These are phyloP conservation scores for Licmophora abbreviata DNA, from an alignment of 108 stramenopile species.

Conservation along the genomic window DNA sequence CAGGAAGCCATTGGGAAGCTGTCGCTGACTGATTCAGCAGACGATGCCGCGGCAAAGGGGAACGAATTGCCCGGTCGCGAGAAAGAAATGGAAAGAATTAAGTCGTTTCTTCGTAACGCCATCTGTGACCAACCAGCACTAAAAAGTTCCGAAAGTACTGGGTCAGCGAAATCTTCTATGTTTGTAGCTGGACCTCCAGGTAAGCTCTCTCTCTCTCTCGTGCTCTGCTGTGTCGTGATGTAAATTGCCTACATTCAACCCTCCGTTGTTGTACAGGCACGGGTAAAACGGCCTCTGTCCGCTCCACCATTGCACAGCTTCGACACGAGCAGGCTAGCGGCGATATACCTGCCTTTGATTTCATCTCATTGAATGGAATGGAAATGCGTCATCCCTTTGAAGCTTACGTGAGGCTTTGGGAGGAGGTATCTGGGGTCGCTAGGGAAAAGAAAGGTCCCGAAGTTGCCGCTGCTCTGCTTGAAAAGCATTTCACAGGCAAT, in stretches of 20 bases:
- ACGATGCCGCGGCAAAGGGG: conserved; percentile 38
- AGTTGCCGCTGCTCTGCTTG: conserved; percentile 44
- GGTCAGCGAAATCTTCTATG: conserved; percentile 36
- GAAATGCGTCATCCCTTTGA: conserved; percentile 77
- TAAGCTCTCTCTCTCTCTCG: no score
- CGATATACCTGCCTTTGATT: conserved; percentile 53
- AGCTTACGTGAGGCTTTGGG: conserved; percentile 73
- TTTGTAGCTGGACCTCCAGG: conserved; percentile 83
- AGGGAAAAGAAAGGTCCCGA: conserved; percentile 41
- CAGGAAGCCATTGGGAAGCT: conserved; percentile 47
- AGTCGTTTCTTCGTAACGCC: conserved; percentile 47
- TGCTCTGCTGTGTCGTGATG: conserved; percentile 1
- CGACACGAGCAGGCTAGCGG: conserved; percentile 48
- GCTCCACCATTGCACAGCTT: conserved; percentile 46
- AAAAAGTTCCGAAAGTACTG: conserved; percentile 4
- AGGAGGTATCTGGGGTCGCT: conserved; percentile 42
- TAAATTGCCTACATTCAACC: neutral
- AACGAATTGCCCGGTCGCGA: conserved; percentile 51
- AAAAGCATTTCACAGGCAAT: conserved; percentile 42
- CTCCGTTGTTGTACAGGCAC: conserved; percentile 1
- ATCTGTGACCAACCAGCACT: conserved; percentile 27
- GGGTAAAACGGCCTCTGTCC: conserved; percentile 72
- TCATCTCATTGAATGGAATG: conserved; percentile 82
- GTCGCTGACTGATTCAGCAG: conserved; percentile 65
- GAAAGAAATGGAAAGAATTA: conserved; percentile 46